Percentiles rank a stretch among this genome's conserved stretches.
These are phyloP conservation scores for Protostelium mycophagum DNA, from an alignment of 78 protist genomes.

Conservation along the genomic window DNA sequence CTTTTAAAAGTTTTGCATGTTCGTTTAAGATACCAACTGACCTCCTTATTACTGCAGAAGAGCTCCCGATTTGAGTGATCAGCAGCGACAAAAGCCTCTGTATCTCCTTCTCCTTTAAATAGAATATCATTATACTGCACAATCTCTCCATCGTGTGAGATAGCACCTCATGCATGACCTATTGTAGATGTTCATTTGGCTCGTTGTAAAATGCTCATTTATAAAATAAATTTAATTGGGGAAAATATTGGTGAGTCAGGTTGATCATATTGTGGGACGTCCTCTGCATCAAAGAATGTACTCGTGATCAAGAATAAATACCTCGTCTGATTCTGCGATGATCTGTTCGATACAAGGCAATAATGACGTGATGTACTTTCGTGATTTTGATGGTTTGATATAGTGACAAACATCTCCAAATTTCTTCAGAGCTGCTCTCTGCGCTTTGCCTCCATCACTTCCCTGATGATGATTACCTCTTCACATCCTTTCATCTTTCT, in stretches of 20 bases:
- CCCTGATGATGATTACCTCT: slow-evolving; percentile 4
- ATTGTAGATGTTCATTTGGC: background rate
- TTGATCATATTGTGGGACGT: background rate
- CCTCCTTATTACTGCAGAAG: slow-evolving; percentile 41
- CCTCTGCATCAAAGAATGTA: background rate
- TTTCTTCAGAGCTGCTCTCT: slow-evolving; percentile 44
- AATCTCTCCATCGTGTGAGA: slow-evolving; percentile 37
- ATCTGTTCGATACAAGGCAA: slow-evolving; percentile 40
- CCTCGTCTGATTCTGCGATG: slow-evolving; percentile 12
- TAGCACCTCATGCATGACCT: slow-evolving; percentile 27
- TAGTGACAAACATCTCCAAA: slow-evolving; percentile 60
- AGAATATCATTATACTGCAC: slow-evolving; percentile 20
- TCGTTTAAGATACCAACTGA: too few relatives aligned
- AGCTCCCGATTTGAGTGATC: slow-evolving; percentile 10
- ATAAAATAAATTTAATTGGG: too few relatives aligned
- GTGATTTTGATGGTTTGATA: slow-evolving; percentile 34
- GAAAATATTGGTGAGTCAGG: too few relatives aligned
- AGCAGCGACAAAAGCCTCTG: slow-evolving; percentile 30
- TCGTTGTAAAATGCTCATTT: too few relatives aligned
- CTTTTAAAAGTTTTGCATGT: too few relatives aligned
- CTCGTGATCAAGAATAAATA: slow-evolving; percentile 1
- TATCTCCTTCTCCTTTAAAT: slow-evolving; percentile 36
- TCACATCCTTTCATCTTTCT: background rate
- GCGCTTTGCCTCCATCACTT: slow-evolving; percentile 31
- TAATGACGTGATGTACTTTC: slow-evolving; percentile 52